Percentiles rank a stretch among this genome's conserved stretches.
These are phyloP conservation scores for Phragmites australis DNA, from an alignment of 176 grass and related monocot genomes.

Conservation along the genomic window DNA sequence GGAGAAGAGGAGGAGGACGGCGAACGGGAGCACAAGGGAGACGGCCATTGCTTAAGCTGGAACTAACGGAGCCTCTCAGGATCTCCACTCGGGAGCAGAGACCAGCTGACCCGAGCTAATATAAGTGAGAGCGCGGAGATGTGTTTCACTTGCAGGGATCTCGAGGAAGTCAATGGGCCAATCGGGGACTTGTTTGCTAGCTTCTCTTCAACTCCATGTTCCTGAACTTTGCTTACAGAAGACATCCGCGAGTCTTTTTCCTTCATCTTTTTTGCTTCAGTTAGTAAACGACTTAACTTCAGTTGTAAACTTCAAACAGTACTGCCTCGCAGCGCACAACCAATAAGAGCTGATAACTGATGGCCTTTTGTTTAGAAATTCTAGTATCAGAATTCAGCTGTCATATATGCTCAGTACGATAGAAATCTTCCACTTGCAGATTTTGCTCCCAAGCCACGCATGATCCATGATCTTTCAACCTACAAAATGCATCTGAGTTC, in stretches of 20 bases:
- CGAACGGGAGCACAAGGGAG: slow-evolving; percentile 35
- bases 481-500: not conserved
- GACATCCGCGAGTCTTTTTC: slow-evolving; percentile 29
- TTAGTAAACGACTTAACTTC: not conserved
- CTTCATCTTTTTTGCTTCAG: slow-evolving; percentile 1
- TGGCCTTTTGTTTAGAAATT: too few relatives aligned
- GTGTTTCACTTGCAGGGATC: slow-evolving; percentile 47
- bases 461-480: slow-evolving; percentile 10
- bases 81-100: too few relatives aligned
- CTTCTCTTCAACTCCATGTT: slow-evolving; percentile 49
- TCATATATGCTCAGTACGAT: too few relatives aligned
- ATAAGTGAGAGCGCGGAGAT: slow-evolving; percentile 7
- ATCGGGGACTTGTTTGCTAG: slow-evolving; percentile 33
- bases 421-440: too few relatives aligned
- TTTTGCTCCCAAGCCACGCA: not conserved
- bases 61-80: slow-evolving; percentile 8
- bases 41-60: slow-evolving; percentile 56
- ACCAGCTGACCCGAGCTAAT: slow-evolving; percentile 13
- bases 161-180: slow-evolving; percentile 57
- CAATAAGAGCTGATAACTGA: too few relatives aligned
- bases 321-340: too few relatives aligned
- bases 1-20: slow-evolving; percentile 40
- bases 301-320: not conserved
- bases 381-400: too few relatives aligned
- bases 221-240: slow-evolving; percentile 46